phyloP scores from a whole-genome alignment of 2,329 filamentous ascomycete genomes.

The Ophiostoma sp. region DNA sequence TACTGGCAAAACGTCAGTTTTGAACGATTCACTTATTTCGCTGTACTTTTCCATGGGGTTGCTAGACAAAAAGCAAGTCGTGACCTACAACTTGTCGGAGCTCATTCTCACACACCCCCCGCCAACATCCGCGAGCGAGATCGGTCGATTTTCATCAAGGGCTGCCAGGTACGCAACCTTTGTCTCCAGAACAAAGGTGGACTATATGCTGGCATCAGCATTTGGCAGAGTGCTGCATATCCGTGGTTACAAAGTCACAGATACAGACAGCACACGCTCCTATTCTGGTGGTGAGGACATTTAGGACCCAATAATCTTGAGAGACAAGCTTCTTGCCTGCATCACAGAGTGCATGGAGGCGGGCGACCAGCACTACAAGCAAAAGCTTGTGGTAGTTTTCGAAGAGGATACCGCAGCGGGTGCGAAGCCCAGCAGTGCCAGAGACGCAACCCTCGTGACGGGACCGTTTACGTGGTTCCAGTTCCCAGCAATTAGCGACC shows the following conservation, averaged over 20 bases:
- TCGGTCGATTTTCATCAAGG: neutral
- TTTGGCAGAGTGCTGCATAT: neutral
- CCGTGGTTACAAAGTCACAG: neutral
- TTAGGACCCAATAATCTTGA: neutral
- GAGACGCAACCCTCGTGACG: neutral
- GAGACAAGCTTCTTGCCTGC: neutral
- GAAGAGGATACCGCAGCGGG: neutral
- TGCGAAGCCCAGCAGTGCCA: neutral
- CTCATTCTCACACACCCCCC: neutral
- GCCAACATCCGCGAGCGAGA: neutral
- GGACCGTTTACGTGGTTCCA: neutral
- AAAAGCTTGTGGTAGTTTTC: neutral
- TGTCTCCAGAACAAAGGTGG: neutral
- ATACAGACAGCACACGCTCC: neutral
- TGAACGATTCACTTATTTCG: neutral
- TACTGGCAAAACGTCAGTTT: neutral
- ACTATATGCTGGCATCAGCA: neutral
- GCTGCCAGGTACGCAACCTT: neutral
- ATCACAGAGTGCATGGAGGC: neutral
- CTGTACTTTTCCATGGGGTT: constrained; percentile 1
- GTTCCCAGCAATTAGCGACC: neutral
- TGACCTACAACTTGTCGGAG: neutral
- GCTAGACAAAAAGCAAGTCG: neutral
- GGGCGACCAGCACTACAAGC: neutral
- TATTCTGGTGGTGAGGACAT: neutral